phyloP scores from a whole-genome alignment of 192 early-diverging fungal species.

The Rhizophagus sp. region DNA sequence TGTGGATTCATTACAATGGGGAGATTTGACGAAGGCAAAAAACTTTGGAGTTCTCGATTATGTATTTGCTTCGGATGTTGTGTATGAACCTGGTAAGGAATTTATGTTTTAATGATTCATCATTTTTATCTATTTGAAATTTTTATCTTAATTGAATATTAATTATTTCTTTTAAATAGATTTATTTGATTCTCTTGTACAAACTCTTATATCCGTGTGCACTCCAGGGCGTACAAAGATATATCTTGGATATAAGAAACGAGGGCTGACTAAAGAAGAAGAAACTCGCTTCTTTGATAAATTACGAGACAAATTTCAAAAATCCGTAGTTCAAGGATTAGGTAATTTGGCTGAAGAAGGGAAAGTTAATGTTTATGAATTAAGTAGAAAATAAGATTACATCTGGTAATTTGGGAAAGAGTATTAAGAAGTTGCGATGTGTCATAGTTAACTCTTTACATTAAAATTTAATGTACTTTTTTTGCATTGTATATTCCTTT shows the following conservation, averaged over 20 bases:
- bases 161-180: constrained; percentile 10
- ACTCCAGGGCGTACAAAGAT: constrained; percentile 13
- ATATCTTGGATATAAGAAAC: constrained; percentile 25
- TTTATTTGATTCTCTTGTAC: constrained; percentile 19
- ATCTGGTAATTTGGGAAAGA: background rate
- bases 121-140: background rate
- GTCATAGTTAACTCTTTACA: background rate
- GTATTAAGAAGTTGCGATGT: background rate
- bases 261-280: constrained; percentile 15
- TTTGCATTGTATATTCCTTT: too few relatives aligned
- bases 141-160: background rate
- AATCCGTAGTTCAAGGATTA: background rate
- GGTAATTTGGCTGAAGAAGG: background rate
- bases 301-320: background rate
- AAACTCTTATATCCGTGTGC: constrained; percentile 22
- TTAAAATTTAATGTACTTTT: too few relatives aligned
- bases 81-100: constrained; percentile 29
- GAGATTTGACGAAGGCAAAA: background rate
- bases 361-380: constrained; percentile 18
- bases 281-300: constrained; percentile 15
- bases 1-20: constrained; percentile 15
- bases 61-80: constrained; percentile 25
- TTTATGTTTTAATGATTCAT: background rate
- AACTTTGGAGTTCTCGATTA: constrained; percentile 16
- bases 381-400: background rate